phyloP scores from a whole-genome alignment of 164 flowering plant genomes.

The Platanus orientalis region DNA sequence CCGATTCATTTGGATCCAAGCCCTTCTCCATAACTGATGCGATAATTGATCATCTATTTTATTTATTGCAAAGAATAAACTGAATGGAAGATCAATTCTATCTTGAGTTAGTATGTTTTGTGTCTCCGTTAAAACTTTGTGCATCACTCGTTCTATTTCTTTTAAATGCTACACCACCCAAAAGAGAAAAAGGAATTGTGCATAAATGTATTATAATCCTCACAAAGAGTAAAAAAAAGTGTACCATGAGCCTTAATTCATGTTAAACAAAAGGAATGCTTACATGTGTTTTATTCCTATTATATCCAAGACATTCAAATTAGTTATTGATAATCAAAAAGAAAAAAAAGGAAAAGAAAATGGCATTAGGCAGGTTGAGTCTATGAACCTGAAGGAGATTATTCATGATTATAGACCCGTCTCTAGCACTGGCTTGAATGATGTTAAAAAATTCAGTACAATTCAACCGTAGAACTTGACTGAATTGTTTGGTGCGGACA shows the following conservation, averaged over 20 bases:
- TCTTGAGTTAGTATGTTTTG: constrained; percentile 87
- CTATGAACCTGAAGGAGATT: constrained; percentile 83
- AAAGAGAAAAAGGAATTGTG: not conserved
- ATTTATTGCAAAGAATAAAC: constrained; percentile 70
- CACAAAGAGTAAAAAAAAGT: too few relatives aligned
- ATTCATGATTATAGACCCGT: constrained; percentile 89
- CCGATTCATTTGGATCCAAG: constrained; percentile 83
- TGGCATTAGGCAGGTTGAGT: not conserved
- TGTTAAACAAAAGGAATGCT: too few relatives aligned
- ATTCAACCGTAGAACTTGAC: constrained; percentile 77
- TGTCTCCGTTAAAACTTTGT: constrained; percentile 63
- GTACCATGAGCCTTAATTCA: too few relatives aligned
- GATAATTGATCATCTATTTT: constrained; percentile 75
- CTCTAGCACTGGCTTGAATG: constrained; percentile 87
- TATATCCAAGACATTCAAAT: too few relatives aligned
- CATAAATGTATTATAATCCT: too few relatives aligned
- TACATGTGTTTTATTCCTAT: too few relatives aligned
- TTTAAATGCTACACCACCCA: constrained; percentile 64
- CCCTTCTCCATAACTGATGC: constrained; percentile 70
- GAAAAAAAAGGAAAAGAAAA: not conserved
- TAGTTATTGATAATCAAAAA: too few relatives aligned
- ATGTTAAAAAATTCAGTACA: constrained; percentile 81
- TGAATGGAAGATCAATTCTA: constrained; percentile 84
- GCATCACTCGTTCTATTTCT: constrained; percentile 73
- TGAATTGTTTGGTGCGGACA: constrained; percentile 75